Evolutionary conservation across 352 stramenopile genomes (phyloP), one percentile per base, ranked within the genome.

Genomic region (Pythium angustatum): DNA sequence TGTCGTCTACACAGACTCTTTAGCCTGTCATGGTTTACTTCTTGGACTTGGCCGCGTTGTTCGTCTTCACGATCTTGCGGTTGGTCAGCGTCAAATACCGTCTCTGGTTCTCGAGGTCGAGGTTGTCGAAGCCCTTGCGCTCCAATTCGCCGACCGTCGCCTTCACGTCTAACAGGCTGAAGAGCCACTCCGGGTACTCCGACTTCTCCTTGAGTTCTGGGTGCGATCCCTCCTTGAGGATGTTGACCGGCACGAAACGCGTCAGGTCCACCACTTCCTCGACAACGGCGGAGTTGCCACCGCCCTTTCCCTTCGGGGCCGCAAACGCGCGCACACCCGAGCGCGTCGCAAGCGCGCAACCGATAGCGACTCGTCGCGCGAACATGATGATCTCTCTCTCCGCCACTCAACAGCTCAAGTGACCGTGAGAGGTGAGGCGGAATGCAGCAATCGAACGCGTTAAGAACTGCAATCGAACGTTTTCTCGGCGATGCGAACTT

Each of bases 111-210:
- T 91, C 80, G 44, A 92, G 62, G 44, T 82, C 65, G 14, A 95
- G 69, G 61, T 83, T 93, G 62, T 93, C 85, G 64, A 93, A 95
- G 24, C 86, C 86, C 55, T 72, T 68, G 62, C 86, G 86, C 62
- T 93, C 84, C 58, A 95, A 66, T 64, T 93, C 86, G 17, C 83
- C 84, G 33, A 93, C 72, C 48, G 86, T 90, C 36, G 78, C 73
- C 68, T 93, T 80, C 43, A 65, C 68, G 48, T 95, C 84, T 52
- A 93, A 68, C 57, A 95, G 76, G 68, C 72, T 89, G 66, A 88
- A 95, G 45, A 95, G 78, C 86, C 86, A 95, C 54, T 82, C 75
- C 1, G 86, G 86, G 76, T 95, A 95, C 66, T 91, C 83, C n/a
- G 70, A 66, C 57, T 76, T 80, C 47, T 91, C 78, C 76, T 93